Base-by-base conservation (phyloP, 2,329 filamentous ascomycete species). In the Penicillium sp. region DNA sequence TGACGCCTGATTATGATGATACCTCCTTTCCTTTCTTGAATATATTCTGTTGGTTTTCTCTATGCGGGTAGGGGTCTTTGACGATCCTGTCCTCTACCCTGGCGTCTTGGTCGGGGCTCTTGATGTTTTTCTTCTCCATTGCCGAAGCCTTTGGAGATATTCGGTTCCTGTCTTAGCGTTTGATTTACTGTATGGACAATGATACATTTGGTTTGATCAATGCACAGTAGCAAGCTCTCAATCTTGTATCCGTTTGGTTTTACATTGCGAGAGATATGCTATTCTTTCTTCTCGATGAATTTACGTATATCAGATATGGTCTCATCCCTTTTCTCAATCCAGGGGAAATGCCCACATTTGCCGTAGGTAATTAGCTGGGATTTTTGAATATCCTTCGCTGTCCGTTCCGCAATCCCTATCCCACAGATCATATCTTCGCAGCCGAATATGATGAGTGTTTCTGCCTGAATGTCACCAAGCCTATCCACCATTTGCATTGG, bases 51-150 rank as follows among this genome's bases (percentile, higher is more conserved):
- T 57, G 22, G 43, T 52, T 50, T 50, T 34, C 32, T 56, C 34
- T 47, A 42, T 42, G 58, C 56, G 59, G 59, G 56, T 56, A 55
- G 58, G 48, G 64, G 59, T 64, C 64, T 66, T 63, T 64, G 20
- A 70, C 61, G 68, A 70, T 60, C 65, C 68, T 63, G 67, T 66
- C 63, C 61, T 65, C 66, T 65, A 57, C 59, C 59, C 60, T 54
- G 68, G 67, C 55, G 69, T 68, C 64, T 62, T 60, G 61, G 50
- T 56, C 44, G 53, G 49, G 24, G 24, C 32, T 59, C 7, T 58
- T 56, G 50, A 62, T 56, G 24, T 44, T 55, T 40, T 46, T 44
- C 7, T 46, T 43, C 42, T 49, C 22, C 55, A 55, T 51, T 49
- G 38, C 24, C 44, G 38, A 49, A 46, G 46, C 34, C 40, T 50